Base-by-base conservation (phyloP, 2,329 filamentous ascomycete genomes). In the Blastomyces parvus region DNA sequence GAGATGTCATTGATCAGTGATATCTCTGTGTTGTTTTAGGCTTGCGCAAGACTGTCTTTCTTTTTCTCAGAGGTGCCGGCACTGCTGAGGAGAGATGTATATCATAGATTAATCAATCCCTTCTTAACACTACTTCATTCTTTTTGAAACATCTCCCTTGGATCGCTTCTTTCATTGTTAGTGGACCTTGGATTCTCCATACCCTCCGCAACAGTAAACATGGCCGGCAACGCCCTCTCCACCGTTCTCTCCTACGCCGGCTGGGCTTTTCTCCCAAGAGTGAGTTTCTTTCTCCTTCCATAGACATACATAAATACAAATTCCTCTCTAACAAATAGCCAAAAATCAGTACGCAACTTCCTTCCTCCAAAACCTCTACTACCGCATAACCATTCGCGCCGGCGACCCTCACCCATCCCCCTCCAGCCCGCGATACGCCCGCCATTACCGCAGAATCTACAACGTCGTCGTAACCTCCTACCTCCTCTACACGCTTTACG, bases 401-500 rank as follows among this genome's bases (percentile, higher is more conserved):
- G 94, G 94, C 72, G 87, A 91, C 66, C 89, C 89, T 17, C 89
- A 88, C 88, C 1, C 84, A 78, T 64, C 78, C 68, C 84, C 88
- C 44, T 84, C 89, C 74, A 81, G 83, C n/a, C 82, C 86, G 1
- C 86, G 86, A 67, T 90, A 85, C 74, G 81, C 83, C 66, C 82
- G 83, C 63, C 90, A 97, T 79, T 88, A 91, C 65, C 88, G 89
- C 64, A 84, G 86, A 69, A 93, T 97, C 73, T 87, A 94, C 74
- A 88, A 93, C 72, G 80, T 88, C 69, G 90, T 97, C 70, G 88
- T 97, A 60, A 81, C 88, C 59, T 78, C 84, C 65, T 99, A 97
- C 78, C 89, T 97, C 46, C 78, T 88, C 67, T 97, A 96, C 81
- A 96, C 91, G 57, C 86, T 97, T 70, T 94, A 92, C 79, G 93